A percentile compares a stretch with the other conserved stretches of the same genome.
These are phyloP conservation scores for Solanum boliviense DNA, from an alignment of 257 asterid genomes.

Conservation along the genomic window DNA sequence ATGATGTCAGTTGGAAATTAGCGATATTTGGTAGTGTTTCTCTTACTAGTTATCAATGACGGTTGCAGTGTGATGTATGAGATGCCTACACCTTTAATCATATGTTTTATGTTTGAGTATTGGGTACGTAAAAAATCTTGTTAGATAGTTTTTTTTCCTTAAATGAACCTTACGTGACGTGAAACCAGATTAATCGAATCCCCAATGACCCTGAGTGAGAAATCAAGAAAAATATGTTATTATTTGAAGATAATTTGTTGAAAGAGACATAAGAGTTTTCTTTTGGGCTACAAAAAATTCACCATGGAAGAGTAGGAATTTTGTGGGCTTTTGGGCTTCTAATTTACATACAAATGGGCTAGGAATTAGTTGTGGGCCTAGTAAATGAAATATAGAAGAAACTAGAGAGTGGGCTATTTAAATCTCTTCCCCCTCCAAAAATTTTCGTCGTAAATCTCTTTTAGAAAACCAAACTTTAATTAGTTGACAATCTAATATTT, in stretches of 20 bases:
- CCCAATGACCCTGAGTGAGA: background rate
- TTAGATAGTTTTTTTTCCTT: background rate
- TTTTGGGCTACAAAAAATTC: background rate
- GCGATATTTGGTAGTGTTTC: no score
- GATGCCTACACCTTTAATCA: background rate
- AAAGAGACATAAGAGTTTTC: background rate
- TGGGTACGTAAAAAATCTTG: background rate
- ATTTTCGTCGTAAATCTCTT: background rate
- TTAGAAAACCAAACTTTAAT: background rate
- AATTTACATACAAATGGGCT: background rate
- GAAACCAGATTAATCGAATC: background rate
- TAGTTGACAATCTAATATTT: background rate
- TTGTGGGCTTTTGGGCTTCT: background rate
- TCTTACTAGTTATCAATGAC: no score
- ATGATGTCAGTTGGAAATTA: no score
- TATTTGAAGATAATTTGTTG: background rate
- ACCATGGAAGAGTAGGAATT: background rate
- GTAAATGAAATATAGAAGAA: background rate
- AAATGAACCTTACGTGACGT: background rate
- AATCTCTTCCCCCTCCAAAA: background rate
- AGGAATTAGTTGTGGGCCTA: background rate
- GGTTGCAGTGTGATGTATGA: background rate
- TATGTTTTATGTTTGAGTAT: background rate
- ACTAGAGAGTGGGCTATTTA: background rate
- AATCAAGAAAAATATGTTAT: background rate